Evolutionary conservation across 108 stramenopile genomes (phyloP), one percentile per base, ranked within the genome.

Genomic region (Schizochytrium sp.): DNA sequence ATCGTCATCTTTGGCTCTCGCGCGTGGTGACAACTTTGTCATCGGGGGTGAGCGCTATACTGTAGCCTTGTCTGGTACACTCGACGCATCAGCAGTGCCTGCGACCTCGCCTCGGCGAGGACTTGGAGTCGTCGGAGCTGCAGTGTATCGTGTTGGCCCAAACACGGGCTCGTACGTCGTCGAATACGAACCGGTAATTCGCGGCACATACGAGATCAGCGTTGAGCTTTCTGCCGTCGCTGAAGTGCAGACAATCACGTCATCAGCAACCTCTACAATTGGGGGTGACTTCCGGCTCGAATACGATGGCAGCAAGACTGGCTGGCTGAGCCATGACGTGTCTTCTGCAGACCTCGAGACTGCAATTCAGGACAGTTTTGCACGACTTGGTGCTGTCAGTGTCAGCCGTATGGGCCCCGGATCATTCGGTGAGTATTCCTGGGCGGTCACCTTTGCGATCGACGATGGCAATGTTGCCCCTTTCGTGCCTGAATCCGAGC

Each of bases 221-320:
- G 90, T 95, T 3, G 87, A 72, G 58, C 51, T 93, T 14, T 89
- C 90, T 28, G 41, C 69, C 14, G 72, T 89, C 10, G 6, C 83
- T 5, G 94, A 94, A 87, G 89, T 94, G n/a, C 95, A 95, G 90
- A 69, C 58, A n/a, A 60, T 95, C n/a, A 87, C 69, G 12, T 91
- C 91, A 6, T 88, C 48, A 0, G 91, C 48, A 25, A 25, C 10
- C 48, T 53, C 48, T 1, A 53, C 48, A 2, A 53, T 83, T 47
- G 76, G 58, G 58, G 63, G 93, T 72, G 58, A 57, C 44, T 60
- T 21, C 23, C 60, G 44, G 72, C 45, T 29, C 19, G 28, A 6
- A 10, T 8, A 12, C 6, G 45, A 12, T 43, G n/a, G 88, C 23
- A 43, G 51, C 21, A 72, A 34, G 58, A 90, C 93, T 34, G 72